These are phyloP conservation scores for Trametes cinnabarina DNA, from an alignment of 768 basidiomycete genomes.

Conservation along the genomic window DNA sequence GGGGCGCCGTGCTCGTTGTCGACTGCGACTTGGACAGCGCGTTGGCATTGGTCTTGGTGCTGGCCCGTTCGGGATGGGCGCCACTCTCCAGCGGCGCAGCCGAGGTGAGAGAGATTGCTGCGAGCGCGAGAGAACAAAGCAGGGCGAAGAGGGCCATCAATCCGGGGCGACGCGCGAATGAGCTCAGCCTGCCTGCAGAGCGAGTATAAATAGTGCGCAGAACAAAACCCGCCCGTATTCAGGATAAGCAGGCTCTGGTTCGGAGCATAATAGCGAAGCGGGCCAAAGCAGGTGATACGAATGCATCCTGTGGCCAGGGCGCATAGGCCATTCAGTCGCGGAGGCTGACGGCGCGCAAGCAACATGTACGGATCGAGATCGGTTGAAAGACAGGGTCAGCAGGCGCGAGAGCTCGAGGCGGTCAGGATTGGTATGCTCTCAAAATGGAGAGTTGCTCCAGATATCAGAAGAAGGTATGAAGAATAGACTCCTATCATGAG, in stretches of 20 bases:
- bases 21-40: neutral
- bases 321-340: neutral
- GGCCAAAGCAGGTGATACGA: neutral
- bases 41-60: neutral
- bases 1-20: neutral
- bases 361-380: constrained; percentile 3
- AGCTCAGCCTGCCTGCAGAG: constrained; percentile 8
- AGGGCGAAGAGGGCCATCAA: constrained; percentile 3
- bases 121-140: constrained; percentile 7
- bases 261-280: neutral
- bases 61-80: constrained; percentile 7
- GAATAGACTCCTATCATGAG: neutral
- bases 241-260: neutral
- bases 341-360: neutral
- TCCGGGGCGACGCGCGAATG: neutral
- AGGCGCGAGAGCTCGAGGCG: neutral
- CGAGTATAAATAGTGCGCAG: constrained; percentile 10
- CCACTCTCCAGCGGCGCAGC: constrained; percentile 6
- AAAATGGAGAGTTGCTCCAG: neutral
- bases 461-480: constrained; percentile 6
- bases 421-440: neutral
- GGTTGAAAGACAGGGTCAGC: neutral
- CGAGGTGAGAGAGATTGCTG: constrained; percentile 4
- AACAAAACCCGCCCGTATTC: neutral
- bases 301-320: neutral